A percentile compares a stretch with the other conserved stretches of the same genome.
phyloP scores from a whole-genome alignment of 208 protist species.

The Leishmania guyanensis region DNA sequence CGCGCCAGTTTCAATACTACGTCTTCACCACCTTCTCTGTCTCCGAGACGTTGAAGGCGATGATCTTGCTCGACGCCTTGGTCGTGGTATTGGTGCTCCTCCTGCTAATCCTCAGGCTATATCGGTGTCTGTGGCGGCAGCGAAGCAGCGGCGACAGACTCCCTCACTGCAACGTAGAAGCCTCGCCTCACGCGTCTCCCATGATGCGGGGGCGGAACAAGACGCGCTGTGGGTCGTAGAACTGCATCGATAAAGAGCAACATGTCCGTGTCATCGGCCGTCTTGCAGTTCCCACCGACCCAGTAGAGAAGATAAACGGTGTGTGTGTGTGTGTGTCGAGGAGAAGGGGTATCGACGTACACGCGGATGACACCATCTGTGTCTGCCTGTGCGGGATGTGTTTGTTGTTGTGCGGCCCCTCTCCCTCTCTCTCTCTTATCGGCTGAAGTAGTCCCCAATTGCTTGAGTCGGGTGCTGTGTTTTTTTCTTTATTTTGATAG shows the following conservation, averaged over 20 bases:
- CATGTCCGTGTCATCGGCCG: not conserved
- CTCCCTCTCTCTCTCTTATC: too few relatives aligned
- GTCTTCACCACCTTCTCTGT: constrained; percentile 32
- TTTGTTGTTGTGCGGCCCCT: too few relatives aligned
- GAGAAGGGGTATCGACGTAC: too few relatives aligned
- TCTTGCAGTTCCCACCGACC: too few relatives aligned
- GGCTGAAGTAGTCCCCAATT: not conserved
- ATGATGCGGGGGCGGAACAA: not conserved
- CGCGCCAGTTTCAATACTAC: constrained; percentile 34
- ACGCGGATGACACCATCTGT: too few relatives aligned
- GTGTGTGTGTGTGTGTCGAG: not conserved
- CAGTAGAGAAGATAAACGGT: not conserved
- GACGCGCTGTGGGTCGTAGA: not conserved
- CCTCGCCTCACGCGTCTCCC: not conserved
- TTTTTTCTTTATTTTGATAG: not conserved
- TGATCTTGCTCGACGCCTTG: constrained; percentile 3
- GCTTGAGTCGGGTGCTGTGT: not conserved
- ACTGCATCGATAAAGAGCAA: not conserved
- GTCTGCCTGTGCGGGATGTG: too few relatives aligned
- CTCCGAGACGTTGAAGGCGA: constrained; percentile 27
- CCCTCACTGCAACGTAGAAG: not conserved
- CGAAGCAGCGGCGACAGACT: not conserved
- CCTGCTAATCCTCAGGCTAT: not conserved
- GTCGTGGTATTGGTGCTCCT: not conserved
- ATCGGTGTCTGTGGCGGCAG: not conserved